Base-by-base conservation (phyloP, 2,329 filamentous ascomycete genomes). In the Alternaria incomplexa region DNA sequence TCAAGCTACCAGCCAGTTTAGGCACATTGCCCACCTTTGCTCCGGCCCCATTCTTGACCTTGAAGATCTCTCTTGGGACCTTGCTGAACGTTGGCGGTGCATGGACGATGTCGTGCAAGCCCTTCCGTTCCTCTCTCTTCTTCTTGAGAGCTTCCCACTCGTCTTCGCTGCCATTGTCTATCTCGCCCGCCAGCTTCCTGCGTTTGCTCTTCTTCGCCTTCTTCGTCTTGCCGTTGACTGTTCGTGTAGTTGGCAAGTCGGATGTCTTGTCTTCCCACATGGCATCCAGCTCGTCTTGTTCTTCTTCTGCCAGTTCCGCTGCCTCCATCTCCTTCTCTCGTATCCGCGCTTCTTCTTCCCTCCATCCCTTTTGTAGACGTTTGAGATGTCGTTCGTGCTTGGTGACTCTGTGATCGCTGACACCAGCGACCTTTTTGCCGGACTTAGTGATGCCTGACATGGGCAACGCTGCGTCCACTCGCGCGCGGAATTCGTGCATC, bases 401-500 rank as follows among this genome's bases (percentile, higher is more conserved):
- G 6, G 94, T 97, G 55, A 80, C 68, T 9, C 88, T 85, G 66
- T 88, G 86, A 17, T 89, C 86, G 75, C 93, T 91, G 9, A 90
- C 74, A 0, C 91, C 88, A 32, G 87, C 80, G 7, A 89, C 86
- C 63, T 90, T 89, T 67, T 88, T 90, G 56, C 87, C 89, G 68
- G 85, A 88, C 9, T 85, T 77, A 65, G 71, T 79, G 9, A 97
- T 84, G 0, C 90, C 90, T 8, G 88, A 83, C 0, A 99, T 82
- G 0, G 95, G 95, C 7, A 98, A 84, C 0, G 92, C 89, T 52
- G 92, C 91, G 76, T 98, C 91, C 7, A 99, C 96, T 28, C 94
- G 89, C 11, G 90, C 88, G 8, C 89, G 84, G 76, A 96, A 99
- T 56, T 96, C 91, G 5, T 90, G 88, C 74, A 98, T 83, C 55